Conservation (phyloP, 2,329 filamentous ascomycete genomes). For the Reticulascus tulasneorum region DNA sequence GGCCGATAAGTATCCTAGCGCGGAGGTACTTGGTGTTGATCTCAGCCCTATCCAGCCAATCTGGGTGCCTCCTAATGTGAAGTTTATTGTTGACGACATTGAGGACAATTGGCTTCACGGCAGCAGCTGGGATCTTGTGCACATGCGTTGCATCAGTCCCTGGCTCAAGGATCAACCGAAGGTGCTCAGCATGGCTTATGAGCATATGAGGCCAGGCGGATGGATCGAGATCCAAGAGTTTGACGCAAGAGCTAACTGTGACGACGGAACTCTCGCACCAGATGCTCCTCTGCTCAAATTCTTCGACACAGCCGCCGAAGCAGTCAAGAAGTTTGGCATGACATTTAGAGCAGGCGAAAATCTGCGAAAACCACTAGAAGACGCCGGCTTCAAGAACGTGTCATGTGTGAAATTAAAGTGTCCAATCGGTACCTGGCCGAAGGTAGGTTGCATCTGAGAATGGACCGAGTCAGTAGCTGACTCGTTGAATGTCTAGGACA, state of each 20-base stretch:
- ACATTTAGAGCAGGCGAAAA: slow-evolving; percentile 29
- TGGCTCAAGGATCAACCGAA: slow-evolving; percentile 48
- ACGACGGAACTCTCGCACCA: too few relatives aligned
- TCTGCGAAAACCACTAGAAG: slow-evolving; percentile 30
- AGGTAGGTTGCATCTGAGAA: too few relatives aligned
- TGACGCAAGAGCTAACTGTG: too few relatives aligned
- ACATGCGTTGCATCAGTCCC: slow-evolving; percentile 44
- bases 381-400: slow-evolving; percentile 41
- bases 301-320: slow-evolving; percentile 25
- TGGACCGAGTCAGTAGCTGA: too few relatives aligned
- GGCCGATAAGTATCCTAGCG: slow-evolving; percentile 36
- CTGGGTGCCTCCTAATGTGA: slow-evolving; percentile 55
- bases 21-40: slow-evolving; percentile 37
- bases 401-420: slow-evolving; percentile 37
- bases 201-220: slow-evolving; percentile 3
- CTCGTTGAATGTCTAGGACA: too few relatives aligned
- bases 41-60: slow-evolving; percentile 42
- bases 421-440: slow-evolving; percentile 42
- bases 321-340: slow-evolving; percentile 32
- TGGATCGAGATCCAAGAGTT: slow-evolving; percentile 1
- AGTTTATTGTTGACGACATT: slow-evolving; percentile 59
- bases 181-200: slow-evolving; percentile 36
- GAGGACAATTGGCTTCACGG: slow-evolving; percentile 55
- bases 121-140: slow-evolving; percentile 52
- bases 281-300: too few relatives aligned